These are phyloP conservation scores for Spinacia oleracea DNA, from an alignment of 179 eudicot genomes.

Conservation along the genomic window DNA sequence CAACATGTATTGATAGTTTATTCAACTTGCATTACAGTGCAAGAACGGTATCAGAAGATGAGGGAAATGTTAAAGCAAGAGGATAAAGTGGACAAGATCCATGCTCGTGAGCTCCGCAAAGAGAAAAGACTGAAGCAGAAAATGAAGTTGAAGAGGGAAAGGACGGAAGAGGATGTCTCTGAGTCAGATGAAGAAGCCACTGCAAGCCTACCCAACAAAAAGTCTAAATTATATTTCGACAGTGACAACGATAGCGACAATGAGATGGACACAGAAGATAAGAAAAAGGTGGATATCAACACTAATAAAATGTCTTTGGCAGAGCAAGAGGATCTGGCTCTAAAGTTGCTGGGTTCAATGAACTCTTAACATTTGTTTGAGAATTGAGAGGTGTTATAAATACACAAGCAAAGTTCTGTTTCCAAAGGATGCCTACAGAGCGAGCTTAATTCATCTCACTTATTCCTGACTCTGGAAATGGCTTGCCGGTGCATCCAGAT, in stretches of 20 bases:
- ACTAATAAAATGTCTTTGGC: slow-evolving; percentile 50
- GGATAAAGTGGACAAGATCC: slow-evolving; percentile 73
- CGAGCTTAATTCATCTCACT: not conserved
- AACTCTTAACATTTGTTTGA: slow-evolving; percentile 30
- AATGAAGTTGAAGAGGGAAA: slow-evolving; percentile 57
- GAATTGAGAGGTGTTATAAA: not conserved
- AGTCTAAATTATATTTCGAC: slow-evolving; percentile 48
- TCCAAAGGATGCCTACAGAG: not conserved
- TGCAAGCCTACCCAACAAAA: slow-evolving; percentile 37
- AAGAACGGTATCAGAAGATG: slow-evolving; percentile 49
- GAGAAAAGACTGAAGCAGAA: slow-evolving; percentile 70
- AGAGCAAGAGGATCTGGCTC: slow-evolving; percentile 86
- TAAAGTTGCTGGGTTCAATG: slow-evolving; percentile 70
- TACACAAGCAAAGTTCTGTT: not conserved
- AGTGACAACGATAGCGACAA: slow-evolving; percentile 48
- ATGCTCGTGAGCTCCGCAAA: slow-evolving; percentile 60
- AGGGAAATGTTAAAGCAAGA: slow-evolving; percentile 52
- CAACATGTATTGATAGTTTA: not conserved
- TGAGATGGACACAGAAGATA: slow-evolving; percentile 25
- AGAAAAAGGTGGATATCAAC: slow-evolving; percentile 26
- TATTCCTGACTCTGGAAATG: not conserved
- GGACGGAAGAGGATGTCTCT: slow-evolving; percentile 49
- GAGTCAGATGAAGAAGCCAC: slow-evolving; percentile 49
- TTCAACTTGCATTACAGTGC: slow-evolving; percentile 38
- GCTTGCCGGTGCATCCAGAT: not conserved